Evolutionary conservation across 768 basidiomycete genomes (phyloP).

Genomic region (Neoboletus brunneissimus): DNA sequence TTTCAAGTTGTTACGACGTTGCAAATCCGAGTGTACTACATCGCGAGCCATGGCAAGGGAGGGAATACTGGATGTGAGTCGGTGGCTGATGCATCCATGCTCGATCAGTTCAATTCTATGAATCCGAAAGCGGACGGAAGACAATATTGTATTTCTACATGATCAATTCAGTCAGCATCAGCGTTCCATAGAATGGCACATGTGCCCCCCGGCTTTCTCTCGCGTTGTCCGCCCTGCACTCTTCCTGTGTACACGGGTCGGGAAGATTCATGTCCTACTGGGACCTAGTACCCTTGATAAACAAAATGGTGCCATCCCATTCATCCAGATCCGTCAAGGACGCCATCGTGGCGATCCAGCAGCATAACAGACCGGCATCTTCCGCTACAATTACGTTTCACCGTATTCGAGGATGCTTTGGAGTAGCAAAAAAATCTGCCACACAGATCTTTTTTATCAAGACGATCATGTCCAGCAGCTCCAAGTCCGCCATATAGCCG

Average conservation of each 20-base stretch:
- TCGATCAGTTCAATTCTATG: not conserved
- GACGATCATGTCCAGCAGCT: not conserved
- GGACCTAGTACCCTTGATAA: not conserved
- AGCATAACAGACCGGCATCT: not conserved
- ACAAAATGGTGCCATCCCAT: not conserved
- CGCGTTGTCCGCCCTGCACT: no score
- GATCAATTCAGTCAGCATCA: not conserved
- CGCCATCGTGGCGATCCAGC: not conserved
- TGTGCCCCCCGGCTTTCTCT: not conserved
- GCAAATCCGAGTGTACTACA: no score
- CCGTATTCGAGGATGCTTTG: not conserved
- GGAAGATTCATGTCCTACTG: not conserved
- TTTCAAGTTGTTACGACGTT: not conserved
- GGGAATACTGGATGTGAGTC: not conserved
- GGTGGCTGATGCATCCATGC: not conserved
- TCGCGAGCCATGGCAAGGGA: not conserved
- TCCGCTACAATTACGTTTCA: not conserved
- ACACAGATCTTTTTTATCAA: not conserved
- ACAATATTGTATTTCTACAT: not conserved
- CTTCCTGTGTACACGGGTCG: not conserved
- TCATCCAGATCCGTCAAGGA: not conserved
- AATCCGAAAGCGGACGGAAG: not conserved
- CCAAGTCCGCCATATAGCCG: not conserved
- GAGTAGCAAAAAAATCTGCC: not conserved
- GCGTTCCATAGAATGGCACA: not conserved